Evolutionary conservation across 73 alveolate genomes (phyloP).

Genomic region (Paramecium sonneborni): DNA sequence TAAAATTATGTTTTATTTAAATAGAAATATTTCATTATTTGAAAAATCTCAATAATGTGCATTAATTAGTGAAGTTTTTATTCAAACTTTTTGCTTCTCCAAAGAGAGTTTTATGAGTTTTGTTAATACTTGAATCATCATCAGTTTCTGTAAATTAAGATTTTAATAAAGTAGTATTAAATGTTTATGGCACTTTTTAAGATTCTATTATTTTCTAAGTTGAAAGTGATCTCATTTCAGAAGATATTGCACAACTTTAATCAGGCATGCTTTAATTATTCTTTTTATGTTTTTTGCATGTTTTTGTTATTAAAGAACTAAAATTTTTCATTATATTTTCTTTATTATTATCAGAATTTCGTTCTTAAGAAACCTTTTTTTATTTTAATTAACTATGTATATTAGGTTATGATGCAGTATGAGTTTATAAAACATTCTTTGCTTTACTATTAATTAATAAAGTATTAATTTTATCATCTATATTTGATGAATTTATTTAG

Average conservation of each 20-base stretch:
- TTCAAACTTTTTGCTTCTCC: neutral
- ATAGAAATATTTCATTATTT: conserved; percentile 20
- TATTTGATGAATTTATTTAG: neutral
- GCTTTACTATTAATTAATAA: neutral
- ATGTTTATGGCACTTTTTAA: neutral
- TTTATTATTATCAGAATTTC: neutral
- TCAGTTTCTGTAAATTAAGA: conserved; percentile 47
- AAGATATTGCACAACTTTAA: neutral
- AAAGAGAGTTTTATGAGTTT: conserved; percentile 33
- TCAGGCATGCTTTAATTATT: conserved; percentile 39
- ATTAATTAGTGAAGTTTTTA: conserved; percentile 12
- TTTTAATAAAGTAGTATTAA: neutral
- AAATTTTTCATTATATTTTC: conserved; percentile 36
- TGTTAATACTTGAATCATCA: conserved; percentile 13
- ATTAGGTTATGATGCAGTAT: neutral
- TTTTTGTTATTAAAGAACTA: neutral
- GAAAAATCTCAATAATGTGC: conserved; percentile 35
- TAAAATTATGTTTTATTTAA: neutral
- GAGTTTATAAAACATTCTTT: neutral
- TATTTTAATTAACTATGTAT: neutral
- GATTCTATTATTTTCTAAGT: neutral
- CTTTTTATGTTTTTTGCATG: conserved; percentile 2
- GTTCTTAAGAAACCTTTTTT: neutral
- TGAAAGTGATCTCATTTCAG: conserved; percentile 19
- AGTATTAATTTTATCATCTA: neutral